These are phyloP conservation scores for Orbilia oligospora DNA, from an alignment of 2,329 filamentous ascomycete genomes.

Conservation along the genomic window DNA sequence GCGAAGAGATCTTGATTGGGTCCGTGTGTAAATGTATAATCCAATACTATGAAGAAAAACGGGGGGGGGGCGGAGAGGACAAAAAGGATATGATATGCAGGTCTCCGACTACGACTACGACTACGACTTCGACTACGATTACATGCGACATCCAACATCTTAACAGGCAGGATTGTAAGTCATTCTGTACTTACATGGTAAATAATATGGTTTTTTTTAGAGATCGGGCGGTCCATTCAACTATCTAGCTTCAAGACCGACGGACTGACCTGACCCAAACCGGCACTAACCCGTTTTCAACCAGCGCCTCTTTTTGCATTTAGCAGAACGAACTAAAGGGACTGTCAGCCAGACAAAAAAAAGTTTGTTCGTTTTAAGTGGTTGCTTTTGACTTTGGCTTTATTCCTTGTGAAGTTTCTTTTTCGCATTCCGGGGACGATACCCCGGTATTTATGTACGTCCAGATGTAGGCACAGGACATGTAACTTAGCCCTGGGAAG, in stretches of 20 bases:
- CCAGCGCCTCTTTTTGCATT: constrained; percentile 60
- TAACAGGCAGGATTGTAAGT: neutral
- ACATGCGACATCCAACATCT: too few relatives aligned
- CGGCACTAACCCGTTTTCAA: constrained; percentile 59
- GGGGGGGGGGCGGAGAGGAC: constrained; percentile 8
- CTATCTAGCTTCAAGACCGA: constrained; percentile 6
- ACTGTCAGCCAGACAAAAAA: constrained; percentile 43
- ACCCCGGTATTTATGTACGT: constrained; percentile 37
- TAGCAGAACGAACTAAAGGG: constrained; percentile 42
- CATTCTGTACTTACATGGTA: too few relatives aligned
- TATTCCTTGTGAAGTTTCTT: constrained; percentile 31
- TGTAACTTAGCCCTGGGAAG: constrained; percentile 31
- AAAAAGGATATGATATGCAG: constrained; percentile 14
- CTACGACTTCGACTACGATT: neutral
- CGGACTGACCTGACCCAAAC: constrained; percentile 27
- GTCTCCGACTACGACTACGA: constrained; percentile 23
- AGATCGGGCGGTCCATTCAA: constrained; percentile 22
- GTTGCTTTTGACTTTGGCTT: constrained; percentile 57
- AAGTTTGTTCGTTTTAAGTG: constrained; percentile 61
- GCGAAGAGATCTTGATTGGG: constrained; percentile 12
- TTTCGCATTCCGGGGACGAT: constrained; percentile 52
- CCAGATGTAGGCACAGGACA: constrained; percentile 29
- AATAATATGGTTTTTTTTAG: constrained; percentile 33
- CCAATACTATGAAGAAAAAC: neutral
- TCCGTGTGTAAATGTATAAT: constrained; percentile 28